These are phyloP conservation scores for Castanospermum australe DNA, from an alignment of 306 rosid genomes.

Conservation along the genomic window DNA sequence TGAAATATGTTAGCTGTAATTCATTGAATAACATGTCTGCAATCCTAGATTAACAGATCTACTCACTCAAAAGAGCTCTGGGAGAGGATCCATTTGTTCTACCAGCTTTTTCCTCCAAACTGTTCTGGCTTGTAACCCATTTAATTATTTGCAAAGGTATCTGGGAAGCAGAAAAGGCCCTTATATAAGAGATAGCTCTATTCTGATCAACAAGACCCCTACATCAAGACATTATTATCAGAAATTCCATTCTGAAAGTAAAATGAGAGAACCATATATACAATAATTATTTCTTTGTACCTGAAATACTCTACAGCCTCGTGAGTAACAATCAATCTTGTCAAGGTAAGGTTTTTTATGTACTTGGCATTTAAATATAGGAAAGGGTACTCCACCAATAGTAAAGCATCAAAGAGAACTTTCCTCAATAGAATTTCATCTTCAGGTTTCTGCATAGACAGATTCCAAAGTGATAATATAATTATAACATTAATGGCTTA, in stretches of 20 bases:
- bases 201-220: constrained; percentile 73
- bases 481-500: background rate
- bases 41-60: background rate
- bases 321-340: constrained; percentile 62
- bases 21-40: background rate
- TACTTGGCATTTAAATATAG: constrained; percentile 38
- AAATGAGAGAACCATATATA: background rate
- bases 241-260: constrained; percentile 9
- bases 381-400: constrained; percentile 77
- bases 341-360: constrained; percentile 44
- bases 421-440: constrained; percentile 60
- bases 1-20: constrained; percentile 21
- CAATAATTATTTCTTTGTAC: constrained; percentile 32
- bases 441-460: constrained; percentile 62
- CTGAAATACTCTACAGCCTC: constrained; percentile 64
- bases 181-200: constrained; percentile 54
- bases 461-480: background rate
- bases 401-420: constrained; percentile 64
- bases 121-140: constrained; percentile 44
- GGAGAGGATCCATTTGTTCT: constrained; percentile 51
- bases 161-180: constrained; percentile 60
- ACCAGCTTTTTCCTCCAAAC: constrained; percentile 44
- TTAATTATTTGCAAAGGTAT: constrained; percentile 52
- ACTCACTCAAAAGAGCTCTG: constrained; percentile 59
- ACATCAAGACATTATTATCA: constrained; percentile 22